Base-by-base conservation (phyloP, 129 eudicot species). In the Chrysanthemum seticuspe region DNA sequence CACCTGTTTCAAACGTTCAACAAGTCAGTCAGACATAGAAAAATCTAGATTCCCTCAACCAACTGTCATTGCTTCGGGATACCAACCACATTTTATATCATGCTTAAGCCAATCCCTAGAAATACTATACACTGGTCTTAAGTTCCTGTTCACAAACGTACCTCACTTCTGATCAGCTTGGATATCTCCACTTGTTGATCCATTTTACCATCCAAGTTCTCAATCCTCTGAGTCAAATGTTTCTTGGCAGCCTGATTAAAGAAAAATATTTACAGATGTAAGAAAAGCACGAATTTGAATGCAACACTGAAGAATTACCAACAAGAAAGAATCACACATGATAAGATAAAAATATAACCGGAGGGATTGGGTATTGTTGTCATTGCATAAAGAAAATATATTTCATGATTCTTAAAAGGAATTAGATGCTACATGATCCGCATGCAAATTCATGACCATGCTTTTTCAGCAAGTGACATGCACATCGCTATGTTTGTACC, bases 161-260 rank as follows among this genome's bases (percentile, higher is more conserved):
- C 96, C 81, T 87, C 96, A 44, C 79, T 84, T 71, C 76, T 84
- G 61, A 89, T 89, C 75, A 84, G 73, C 74, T 87, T 90, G 44
- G 95, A 86, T 18, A 88, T 72, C 74, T 93, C 95, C 68, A 85
- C 79, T 84, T 89, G 97, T 47, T 87, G 85, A 76, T 91, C 97
- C 75, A 91, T 70, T 68, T 85, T 93, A 23, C 86, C 98, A 73
- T 93, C 96, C 86, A 93, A 78, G 76, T 86, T 93, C 71, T 93
- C 90, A 65, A 93, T 87, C 79, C 97, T 79, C 83, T 89, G 98
- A 6, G 96, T 85, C 86, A 93, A 79, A 76, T 93, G 98, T 68
- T 62, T 85, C 82, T 87, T 93, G 47, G 96, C 82, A 67, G 94
- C 96, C 98, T 89, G 85, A 74, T 74, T 54, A 70, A 52, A 45